Conservation (phyloP, 345 rosid species). For the Camelina hispida region DNA sequence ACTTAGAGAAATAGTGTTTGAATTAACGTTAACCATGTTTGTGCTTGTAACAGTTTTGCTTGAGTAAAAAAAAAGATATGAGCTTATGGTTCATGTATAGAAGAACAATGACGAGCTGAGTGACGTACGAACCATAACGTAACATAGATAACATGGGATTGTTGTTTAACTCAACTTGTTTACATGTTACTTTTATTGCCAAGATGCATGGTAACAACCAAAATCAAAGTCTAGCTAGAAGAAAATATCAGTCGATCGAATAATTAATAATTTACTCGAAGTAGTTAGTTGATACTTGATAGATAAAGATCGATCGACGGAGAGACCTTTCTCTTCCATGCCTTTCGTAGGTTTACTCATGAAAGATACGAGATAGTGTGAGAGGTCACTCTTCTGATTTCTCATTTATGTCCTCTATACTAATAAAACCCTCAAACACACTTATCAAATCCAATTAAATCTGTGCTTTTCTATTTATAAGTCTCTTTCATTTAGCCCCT, state of each 20-base stretch:
- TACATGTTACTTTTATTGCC: neutral
- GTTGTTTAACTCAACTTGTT: neutral
- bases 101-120: neutral
- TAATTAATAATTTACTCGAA: constrained; percentile 17
- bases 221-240: constrained; percentile 3
- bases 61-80: neutral
- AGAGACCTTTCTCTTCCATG: constrained; percentile 12
- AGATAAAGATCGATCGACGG: constrained; percentile 23
- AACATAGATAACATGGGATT: neutral
- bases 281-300: constrained; percentile 31
- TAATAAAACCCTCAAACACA: constrained; percentile 28
- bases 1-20: too few relatives aligned
- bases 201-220: neutral
- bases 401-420: constrained; percentile 25
- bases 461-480: constrained; percentile 11
- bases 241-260: neutral
- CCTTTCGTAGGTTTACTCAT: constrained; percentile 28
- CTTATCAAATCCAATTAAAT: neutral
- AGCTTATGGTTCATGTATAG: neutral
- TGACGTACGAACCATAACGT: neutral
- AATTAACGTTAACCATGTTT: neutral
- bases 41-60: neutral
- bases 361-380: constrained; percentile 24
- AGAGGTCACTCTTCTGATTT: constrained; percentile 26
- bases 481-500: constrained; percentile 32